Conservation (phyloP, 257 asterid genomes). For the Buddleja alternifolia region DNA sequence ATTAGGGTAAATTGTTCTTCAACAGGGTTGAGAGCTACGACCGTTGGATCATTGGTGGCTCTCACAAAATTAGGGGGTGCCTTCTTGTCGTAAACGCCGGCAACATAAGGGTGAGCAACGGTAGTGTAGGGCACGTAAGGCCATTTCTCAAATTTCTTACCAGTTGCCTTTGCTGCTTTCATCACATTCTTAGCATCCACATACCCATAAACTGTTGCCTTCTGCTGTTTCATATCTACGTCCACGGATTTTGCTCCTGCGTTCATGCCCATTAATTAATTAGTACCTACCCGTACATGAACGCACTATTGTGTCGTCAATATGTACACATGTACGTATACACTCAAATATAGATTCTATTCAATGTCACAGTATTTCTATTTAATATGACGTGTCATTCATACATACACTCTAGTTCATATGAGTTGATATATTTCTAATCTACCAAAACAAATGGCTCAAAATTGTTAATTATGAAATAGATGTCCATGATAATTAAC, state of each 20-base stretch:
- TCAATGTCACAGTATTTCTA: too few relatives aligned
- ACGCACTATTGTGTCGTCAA: too few relatives aligned
- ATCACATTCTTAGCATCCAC: constrained; percentile 79
- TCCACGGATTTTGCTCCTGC: constrained; percentile 91
- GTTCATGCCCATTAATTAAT: neutral
- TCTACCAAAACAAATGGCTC: too few relatives aligned
- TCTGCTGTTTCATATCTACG: constrained; percentile 85
- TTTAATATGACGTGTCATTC: too few relatives aligned
- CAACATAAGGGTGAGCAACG: constrained; percentile 83
- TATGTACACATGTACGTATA: too few relatives aligned
- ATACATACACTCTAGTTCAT: too few relatives aligned
- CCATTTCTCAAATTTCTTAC: constrained; percentile 81
- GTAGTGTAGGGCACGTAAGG: constrained; percentile 81
- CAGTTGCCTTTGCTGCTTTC: constrained; percentile 67
- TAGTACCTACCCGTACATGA: too few relatives aligned
- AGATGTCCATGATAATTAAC: too few relatives aligned
- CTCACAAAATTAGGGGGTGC: constrained; percentile 90
- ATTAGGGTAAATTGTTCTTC: constrained; percentile 78
- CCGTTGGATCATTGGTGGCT: constrained; percentile 59
- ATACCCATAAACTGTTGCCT: constrained; percentile 78
- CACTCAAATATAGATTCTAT: too few relatives aligned
- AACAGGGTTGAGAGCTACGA: constrained; percentile 60
- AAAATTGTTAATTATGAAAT: too few relatives aligned
- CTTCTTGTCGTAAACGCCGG: constrained; percentile 90
- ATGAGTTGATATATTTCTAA: too few relatives aligned